Base-by-base conservation (phyloP, 2,329 filamentous ascomycete genomes). In the Bisporella sp. region DNA sequence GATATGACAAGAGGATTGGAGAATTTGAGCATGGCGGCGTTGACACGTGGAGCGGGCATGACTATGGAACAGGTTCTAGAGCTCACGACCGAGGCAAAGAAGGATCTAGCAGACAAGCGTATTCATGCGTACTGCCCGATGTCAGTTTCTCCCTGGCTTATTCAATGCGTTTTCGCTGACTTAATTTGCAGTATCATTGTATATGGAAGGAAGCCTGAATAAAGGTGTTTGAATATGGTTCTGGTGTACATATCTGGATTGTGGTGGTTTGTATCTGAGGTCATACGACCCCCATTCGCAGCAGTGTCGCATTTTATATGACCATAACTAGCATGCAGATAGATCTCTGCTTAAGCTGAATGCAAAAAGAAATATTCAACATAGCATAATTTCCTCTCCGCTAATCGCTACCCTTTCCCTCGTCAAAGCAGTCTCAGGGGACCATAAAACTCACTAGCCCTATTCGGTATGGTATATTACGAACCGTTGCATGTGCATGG, bases 41-140 rank as follows among this genome's bases (percentile, higher is more conserved):
- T 72, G 57, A 71, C 67, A 4, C 61, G 67, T 5, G 57, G 65
- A n/a, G 59, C 71, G 39, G 67, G 66, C 1, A 71, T 68, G 68
- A 60, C 53, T 0, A 59, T 64, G 31, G 63, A 64, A 28, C 62
- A 71, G 48, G 68, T 71, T 4, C 60, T 69, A 48, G 55, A 68
- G 1, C 67, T 72, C 9, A 51, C 70, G 43, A 64, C 62, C 5
- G 62, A 64, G 9, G 70, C 71, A 4, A 67, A 66, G 46, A 62
- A 54, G 47, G 69, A 72, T 55, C 51, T 70, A 37, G 59, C 59
- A 45, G 64, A 71, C 57, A 64, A 57, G 21, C 53, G 50, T 5
- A 61, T 70, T 46, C 69, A 71, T 59, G 62, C 64, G 4, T 71
- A 69, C 60, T 58, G 46, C 8, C 54, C 57, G 45, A 50, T 62